A percentile compares a stretch with the other conserved stretches of the same genome.
These are phyloP conservation scores for Kwoniella europaea DNA, from an alignment of 768 basidiomycete species.

Conservation along the genomic window DNA sequence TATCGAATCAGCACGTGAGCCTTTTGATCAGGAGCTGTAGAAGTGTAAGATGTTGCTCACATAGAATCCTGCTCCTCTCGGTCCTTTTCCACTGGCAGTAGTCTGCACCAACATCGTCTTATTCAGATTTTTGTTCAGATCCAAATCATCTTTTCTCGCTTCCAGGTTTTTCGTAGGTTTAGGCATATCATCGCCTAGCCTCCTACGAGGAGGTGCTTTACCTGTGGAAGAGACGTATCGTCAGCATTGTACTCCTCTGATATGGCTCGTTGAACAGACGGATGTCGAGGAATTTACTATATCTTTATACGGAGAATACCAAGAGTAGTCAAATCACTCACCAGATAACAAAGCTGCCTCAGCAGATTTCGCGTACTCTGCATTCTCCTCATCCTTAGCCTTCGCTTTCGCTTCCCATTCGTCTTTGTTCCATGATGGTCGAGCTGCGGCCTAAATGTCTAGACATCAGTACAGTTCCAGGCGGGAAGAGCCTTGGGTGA, in stretches of 20 bases:
- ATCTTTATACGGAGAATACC: neutral
- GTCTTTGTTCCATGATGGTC: conserved; percentile 96
- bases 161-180: conserved; percentile 94
- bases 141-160: conserved; percentile 78
- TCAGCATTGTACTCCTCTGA: conserved; percentile 39
- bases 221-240: conserved; percentile 62
- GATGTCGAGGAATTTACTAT: neutral
- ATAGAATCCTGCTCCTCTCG: conserved; percentile 83
- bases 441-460: conserved; percentile 30
- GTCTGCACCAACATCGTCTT: conserved; percentile 91
- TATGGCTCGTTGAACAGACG: conserved; percentile 77
- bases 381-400: conserved; percentile 66
- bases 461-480: neutral
- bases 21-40: neutral
- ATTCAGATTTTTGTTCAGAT: conserved; percentile 90
- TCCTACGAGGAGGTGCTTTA: conserved; percentile 61
- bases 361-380: conserved; percentile 72
- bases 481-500: neutral
- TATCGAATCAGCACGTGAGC: neutral
- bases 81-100: conserved; percentile 62
- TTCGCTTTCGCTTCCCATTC: conserved; percentile 57
- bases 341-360: conserved; percentile 59
- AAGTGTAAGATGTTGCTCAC: conserved; percentile 38
- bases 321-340: conserved; percentile 20
- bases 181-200: conserved; percentile 70